These are phyloP conservation scores for Arthonia radiata DNA, from an alignment of 495 filamentous ascomycete species.

Conservation along the genomic window DNA sequence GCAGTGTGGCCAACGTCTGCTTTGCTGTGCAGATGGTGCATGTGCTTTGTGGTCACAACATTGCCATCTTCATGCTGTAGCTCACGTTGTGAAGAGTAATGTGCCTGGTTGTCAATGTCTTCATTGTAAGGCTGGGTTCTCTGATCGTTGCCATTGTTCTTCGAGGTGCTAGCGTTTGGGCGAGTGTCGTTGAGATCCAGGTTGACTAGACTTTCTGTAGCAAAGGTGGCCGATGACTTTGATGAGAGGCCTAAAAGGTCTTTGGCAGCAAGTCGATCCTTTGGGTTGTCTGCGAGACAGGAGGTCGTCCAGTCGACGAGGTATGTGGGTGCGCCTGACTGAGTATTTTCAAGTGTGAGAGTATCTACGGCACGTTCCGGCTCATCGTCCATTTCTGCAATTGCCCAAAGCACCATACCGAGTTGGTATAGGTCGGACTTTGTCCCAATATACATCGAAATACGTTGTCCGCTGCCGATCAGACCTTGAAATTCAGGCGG, in stretches of 20 bases:
- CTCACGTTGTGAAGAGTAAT: no score
- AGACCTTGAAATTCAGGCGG: conserved; percentile 74
- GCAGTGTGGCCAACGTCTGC: no score
- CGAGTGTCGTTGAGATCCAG: no score
- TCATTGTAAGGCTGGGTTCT: no score
- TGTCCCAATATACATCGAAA: conserved; percentile 95
- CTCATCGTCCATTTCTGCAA: conserved; percentile 71
- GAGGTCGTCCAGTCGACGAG: conserved; percentile 30
- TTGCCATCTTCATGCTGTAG: no score
- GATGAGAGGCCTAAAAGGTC: conserved; percentile 30
- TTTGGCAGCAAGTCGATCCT: conserved; percentile 28
- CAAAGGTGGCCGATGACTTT: no score
- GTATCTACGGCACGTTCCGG: conserved; percentile 39
- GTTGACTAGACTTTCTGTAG: no score
- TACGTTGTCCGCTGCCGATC: conserved; percentile 75
- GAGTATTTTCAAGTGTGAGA: conserved; percentile 17
- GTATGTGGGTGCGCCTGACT: conserved; percentile 7
- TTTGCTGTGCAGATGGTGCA: no score
- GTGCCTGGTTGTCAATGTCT: no score
- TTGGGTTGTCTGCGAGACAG: conserved; percentile 30
- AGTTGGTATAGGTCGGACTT: conserved; percentile 91
- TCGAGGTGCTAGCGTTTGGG: no score
- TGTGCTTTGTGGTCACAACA: no score
- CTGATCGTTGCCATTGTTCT: no score
- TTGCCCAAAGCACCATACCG: conserved; percentile 90